Evolutionary conservation across 129 eudicot species (phyloP).

Genomic region (Saussurea involucrata): DNA sequence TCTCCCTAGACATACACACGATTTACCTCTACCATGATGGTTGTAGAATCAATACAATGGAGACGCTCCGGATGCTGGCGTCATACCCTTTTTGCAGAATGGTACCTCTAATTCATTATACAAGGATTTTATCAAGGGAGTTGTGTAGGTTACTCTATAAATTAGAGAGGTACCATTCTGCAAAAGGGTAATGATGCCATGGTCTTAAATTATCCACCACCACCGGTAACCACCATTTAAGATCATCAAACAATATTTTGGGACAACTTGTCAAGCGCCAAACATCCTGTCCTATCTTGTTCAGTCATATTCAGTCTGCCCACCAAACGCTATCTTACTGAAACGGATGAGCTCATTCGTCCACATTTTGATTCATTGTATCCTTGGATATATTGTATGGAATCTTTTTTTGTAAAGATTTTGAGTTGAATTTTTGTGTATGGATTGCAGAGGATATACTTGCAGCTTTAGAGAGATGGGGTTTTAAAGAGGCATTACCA

Average conservation of each 20-base stretch:
- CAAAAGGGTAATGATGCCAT: too few relatives aligned
- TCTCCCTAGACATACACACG: too few relatives aligned
- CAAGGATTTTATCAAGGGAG: neutral
- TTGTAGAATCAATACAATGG: too few relatives aligned
- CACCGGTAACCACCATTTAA: neutral
- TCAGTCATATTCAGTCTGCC: neutral
- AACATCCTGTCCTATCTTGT: neutral
- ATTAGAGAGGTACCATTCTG: neutral
- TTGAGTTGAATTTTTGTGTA: neutral
- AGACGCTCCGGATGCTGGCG: too few relatives aligned
- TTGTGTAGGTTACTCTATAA: neutral
- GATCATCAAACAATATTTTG: neutral
- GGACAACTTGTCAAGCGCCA: neutral
- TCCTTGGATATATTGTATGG: neutral
- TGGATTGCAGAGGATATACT: conserved; percentile 72
- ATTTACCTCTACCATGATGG: too few relatives aligned
- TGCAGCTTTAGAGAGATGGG: conserved; percentile 78
- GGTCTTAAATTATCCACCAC: neutral
- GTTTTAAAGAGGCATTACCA: conserved; percentile 60
- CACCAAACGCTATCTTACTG: neutral
- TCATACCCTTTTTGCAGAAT: too few relatives aligned
- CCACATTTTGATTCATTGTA: neutral
- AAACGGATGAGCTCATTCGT: neutral
- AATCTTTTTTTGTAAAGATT: neutral
- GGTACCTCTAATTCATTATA: too few relatives aligned